phyloP scores from a whole-genome alignment of 768 basidiomycete species.

The Arthromyces matolae region DNA sequence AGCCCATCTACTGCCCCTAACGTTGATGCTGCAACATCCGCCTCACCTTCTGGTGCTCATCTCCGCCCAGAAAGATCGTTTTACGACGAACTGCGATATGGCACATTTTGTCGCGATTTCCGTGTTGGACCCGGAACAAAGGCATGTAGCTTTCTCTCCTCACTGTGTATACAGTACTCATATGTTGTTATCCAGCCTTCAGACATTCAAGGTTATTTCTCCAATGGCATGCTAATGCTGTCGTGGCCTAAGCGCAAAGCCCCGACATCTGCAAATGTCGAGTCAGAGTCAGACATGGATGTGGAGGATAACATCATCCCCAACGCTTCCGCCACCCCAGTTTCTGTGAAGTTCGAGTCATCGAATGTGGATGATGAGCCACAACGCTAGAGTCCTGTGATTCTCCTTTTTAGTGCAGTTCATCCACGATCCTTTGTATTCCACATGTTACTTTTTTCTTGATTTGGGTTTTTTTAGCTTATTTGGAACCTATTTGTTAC shows the following conservation, averaged over 20 bases:
- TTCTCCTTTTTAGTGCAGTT: neutral
- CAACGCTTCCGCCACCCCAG: neutral
- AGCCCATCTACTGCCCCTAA: no score
- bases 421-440: neutral
- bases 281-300: neutral
- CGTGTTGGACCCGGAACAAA: slow-evolving; percentile 35
- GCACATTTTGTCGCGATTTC: slow-evolving; percentile 37
- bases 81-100: slow-evolving; percentile 39
- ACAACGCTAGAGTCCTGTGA: neutral
- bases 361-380: slow-evolving; percentile 8
- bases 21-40: no score
- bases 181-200: slow-evolving; percentile 1
- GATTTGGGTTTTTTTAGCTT: neutral
- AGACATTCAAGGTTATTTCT: slow-evolving; percentile 8
- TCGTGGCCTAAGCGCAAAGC: slow-evolving; percentile 9
- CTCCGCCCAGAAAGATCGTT: slow-evolving; percentile 4
- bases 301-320: slow-evolving; percentile 4
- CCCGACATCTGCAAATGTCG: neutral
- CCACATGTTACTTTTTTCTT: neutral
- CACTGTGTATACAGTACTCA: neutral
- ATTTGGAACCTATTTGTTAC: neutral
- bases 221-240: slow-evolving; percentile 13
- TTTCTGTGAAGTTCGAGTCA: slow-evolving; percentile 13
- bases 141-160: slow-evolving; percentile 22
- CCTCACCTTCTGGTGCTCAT: neutral